Conservation (phyloP, 2,329 filamentous ascomycete genomes). For the Aureobasidium sp. region DNA sequence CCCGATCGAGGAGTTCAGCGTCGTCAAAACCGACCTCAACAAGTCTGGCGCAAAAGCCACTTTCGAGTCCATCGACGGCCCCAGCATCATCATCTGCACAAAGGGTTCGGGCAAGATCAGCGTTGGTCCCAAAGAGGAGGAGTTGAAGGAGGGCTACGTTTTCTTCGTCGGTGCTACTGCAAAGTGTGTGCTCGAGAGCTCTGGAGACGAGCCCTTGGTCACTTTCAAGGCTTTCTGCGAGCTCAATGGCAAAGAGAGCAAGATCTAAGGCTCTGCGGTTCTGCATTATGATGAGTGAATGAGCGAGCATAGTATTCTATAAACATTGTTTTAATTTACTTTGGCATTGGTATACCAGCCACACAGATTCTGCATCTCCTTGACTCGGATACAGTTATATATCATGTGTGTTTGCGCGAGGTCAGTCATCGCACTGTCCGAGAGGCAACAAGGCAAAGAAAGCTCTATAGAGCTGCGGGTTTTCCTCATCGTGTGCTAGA, state of each 20-base stretch:
- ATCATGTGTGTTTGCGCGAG: too few relatives aligned
- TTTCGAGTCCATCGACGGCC: constrained; percentile 78
- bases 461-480: too few relatives aligned
- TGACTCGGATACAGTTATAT: too few relatives aligned
- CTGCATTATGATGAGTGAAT: not conserved
- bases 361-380: too few relatives aligned
- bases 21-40: constrained; percentile 71
- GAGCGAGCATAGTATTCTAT: not conserved
- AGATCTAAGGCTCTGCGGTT: not conserved
- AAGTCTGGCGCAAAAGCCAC: constrained; percentile 67
- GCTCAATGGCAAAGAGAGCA: constrained; percentile 45
- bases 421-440: too few relatives aligned
- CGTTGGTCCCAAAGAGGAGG: constrained; percentile 72
- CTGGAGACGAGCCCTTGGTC: constrained; percentile 60
- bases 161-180: constrained; percentile 74
- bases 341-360: too few relatives aligned
- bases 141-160: constrained; percentile 45
- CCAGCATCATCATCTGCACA: constrained; percentile 89
- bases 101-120: constrained; percentile 72
- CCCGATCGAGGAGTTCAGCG: constrained; percentile 91
- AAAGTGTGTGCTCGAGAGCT: constrained; percentile 67
- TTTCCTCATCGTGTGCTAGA: too few relatives aligned
- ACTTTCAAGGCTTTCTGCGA: constrained; percentile 95
- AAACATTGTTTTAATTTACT: not conserved
- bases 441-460: too few relatives aligned